Percentiles rank a stretch among this genome's conserved stretches.
Conservation (phyloP, 768 basidiomycete genomes). For the Macrolepiota dolichaula region DNA sequence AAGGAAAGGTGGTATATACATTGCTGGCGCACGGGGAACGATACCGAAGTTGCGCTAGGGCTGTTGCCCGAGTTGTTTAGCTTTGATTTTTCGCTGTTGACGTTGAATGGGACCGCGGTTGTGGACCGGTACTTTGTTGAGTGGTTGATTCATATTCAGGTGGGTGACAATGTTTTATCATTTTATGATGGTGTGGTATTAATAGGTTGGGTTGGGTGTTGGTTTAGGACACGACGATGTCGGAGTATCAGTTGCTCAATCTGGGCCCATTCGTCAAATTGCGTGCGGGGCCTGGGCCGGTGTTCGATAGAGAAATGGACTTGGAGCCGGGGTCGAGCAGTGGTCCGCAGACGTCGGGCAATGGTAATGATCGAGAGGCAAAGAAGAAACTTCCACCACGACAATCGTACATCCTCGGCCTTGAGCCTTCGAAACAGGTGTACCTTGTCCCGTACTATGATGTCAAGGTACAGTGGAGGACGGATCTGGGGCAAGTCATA, state of each 20-base stretch:
- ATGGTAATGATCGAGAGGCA: neutral
- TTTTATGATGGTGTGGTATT: neutral
- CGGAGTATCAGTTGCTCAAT: neutral
- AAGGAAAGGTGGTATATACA: neutral
- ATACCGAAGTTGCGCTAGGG: neutral
- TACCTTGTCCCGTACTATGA: neutral
- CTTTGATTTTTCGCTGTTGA: neutral
- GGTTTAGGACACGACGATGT: neutral
- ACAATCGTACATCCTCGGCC: constrained; percentile 1
- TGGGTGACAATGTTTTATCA: neutral
- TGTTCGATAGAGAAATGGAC: neutral
- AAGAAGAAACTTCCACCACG: neutral
- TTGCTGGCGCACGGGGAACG: constrained; percentile 7
- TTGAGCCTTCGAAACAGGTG: neutral
- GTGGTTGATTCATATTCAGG: constrained; percentile 6
- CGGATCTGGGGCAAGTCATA: neutral
- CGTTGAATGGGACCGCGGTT: neutral
- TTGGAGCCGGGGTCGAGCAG: neutral
- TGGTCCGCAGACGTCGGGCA: neutral
- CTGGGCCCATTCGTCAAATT: neutral
- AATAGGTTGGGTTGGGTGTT: neutral
- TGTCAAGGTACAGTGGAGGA: constrained; percentile 3
- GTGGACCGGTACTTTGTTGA: constrained; percentile 3
- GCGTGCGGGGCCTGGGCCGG: neutral
- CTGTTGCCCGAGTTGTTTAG: neutral